Evolutionary conservation across 768 basidiomycete species (phyloP).

Genomic region (Lentinula raphanica): DNA sequence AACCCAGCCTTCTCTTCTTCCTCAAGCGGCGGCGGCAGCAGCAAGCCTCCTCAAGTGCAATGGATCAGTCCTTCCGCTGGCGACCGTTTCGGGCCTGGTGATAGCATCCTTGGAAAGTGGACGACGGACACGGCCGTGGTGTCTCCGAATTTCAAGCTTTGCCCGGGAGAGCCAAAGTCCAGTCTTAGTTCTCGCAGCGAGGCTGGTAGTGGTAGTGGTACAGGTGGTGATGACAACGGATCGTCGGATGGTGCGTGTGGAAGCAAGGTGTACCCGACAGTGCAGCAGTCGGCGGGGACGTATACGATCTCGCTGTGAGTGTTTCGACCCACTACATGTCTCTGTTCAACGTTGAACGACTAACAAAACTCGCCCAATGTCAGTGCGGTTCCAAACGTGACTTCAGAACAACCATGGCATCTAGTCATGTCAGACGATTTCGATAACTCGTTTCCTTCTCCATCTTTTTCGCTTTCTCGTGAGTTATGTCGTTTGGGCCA

Average conservation of each 20-base stretch:
- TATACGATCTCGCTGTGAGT: constrained; percentile 6
- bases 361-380: no score
- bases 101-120: constrained; percentile 7
- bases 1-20: not conserved
- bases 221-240: not conserved
- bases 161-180: not conserved
- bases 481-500: constrained; percentile 6
- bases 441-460: constrained; percentile 18
- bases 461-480: constrained; percentile 23
- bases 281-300: not conserved
- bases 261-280: constrained; percentile 6
- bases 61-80: constrained; percentile 7
- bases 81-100: not conserved
- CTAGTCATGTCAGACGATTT: constrained; percentile 22
- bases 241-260: not conserved
- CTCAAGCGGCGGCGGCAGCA: no score
- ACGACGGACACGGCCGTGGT: constrained; percentile 1
- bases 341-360: not conserved
- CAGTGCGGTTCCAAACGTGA: constrained; percentile 19
- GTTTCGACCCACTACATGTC: not conserved
- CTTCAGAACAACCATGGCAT: constrained; percentile 10
- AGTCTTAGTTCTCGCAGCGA: not conserved
- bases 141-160: constrained; percentile 5
- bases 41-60: not conserved
- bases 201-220: no score